Percentiles rank a stretch among this genome's conserved stretches.
These are phyloP conservation scores for Bretschneidera sinensis DNA, from an alignment of 345 rosid species.

Conservation along the genomic window DNA sequence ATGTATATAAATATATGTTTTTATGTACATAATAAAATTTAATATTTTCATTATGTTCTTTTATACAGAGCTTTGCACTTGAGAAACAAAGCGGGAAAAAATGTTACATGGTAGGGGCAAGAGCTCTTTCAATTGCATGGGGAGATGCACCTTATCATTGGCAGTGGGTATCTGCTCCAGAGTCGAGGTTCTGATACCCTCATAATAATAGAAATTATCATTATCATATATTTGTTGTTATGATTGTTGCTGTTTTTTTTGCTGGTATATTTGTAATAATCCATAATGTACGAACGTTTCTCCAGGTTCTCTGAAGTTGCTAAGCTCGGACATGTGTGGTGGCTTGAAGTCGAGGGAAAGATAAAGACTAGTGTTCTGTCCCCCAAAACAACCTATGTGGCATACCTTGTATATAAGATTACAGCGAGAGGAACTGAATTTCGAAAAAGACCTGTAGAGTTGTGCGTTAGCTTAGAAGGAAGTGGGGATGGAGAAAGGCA, in stretches of 20 bases:
- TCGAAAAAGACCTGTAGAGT: slow-evolving; percentile 3
- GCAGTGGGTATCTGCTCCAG: slow-evolving; percentile 19
- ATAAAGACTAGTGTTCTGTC: too few relatives aligned
- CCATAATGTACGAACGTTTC: background rate
- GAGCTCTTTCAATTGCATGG: slow-evolving; percentile 27
- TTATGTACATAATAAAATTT: too few relatives aligned
- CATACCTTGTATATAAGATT: slow-evolving; percentile 21
- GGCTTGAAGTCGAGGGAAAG: slow-evolving; percentile 19
- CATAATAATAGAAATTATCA: too few relatives aligned
- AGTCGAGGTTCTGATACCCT: slow-evolving; percentile 27
- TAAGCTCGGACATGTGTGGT: slow-evolving; percentile 8
- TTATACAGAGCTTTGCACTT: slow-evolving; percentile 31
- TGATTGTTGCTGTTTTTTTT: background rate
- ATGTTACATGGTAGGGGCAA: slow-evolving; percentile 30
- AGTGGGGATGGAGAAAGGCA: background rate
- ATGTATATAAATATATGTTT: too few relatives aligned
- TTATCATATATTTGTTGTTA: slow-evolving; percentile 10
- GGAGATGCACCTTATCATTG: slow-evolving; percentile 22
- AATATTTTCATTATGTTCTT: too few relatives aligned
- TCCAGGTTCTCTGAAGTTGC: slow-evolving; percentile 25
- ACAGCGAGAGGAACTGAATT: background rate
- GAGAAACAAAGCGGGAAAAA: slow-evolving; percentile 35
- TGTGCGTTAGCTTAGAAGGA: slow-evolving; percentile 3
- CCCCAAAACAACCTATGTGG: slow-evolving; percentile 21
- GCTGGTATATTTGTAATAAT: background rate